Conservation (phyloP, 2,329 filamentous ascomycete genomes). For the Aspergillus persii region DNA sequence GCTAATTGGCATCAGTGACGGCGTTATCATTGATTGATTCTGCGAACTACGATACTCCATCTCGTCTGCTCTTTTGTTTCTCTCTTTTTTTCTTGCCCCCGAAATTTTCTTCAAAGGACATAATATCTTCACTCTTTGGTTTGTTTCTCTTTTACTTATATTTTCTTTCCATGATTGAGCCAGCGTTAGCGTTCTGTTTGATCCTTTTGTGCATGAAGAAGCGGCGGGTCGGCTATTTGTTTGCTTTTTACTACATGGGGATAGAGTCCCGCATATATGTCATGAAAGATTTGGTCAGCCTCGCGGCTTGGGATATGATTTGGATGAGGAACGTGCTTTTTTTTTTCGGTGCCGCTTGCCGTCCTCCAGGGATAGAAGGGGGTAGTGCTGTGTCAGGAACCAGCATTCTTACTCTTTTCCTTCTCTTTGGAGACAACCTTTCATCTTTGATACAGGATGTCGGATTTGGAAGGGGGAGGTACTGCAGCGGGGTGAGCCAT, state of each 20-base stretch:
- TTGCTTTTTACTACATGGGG: slow-evolving; percentile 35
- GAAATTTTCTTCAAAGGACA: slow-evolving; percentile 33
- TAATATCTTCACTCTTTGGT: slow-evolving; percentile 38
- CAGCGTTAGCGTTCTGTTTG: slow-evolving; percentile 49
- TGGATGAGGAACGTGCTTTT: slow-evolving; percentile 40
- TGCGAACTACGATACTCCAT: slow-evolving; percentile 44
- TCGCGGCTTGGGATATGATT: slow-evolving; percentile 49
- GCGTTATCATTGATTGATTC: slow-evolving; percentile 52
- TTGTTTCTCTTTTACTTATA: slow-evolving; percentile 9
- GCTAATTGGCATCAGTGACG: slow-evolving; percentile 54
- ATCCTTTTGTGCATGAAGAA: slow-evolving; percentile 41
- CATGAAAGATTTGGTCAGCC: slow-evolving; percentile 49
- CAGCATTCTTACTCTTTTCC: slow-evolving; percentile 18
- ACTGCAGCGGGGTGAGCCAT: slow-evolving; percentile 21
- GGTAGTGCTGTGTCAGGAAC: slow-evolving; percentile 18
- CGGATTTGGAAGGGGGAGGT: slow-evolving; percentile 13
- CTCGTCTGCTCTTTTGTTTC: slow-evolving; percentile 22
- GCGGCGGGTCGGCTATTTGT: slow-evolving; percentile 49
- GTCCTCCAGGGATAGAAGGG: background rate
- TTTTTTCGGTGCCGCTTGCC: slow-evolving; percentile 31
- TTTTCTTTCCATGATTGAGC: slow-evolving; percentile 33
- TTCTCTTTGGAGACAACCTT: slow-evolving; percentile 31
- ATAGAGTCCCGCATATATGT: slow-evolving; percentile 43
- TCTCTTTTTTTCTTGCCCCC: slow-evolving; percentile 24
- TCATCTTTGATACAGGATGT: slow-evolving; percentile 37